Percentiles rank a stretch among this genome's conserved stretches.
Evolutionary conservation across 495 filamentous ascomycete species (phyloP).

Genomic region (Podospora pseudoanserina): DNA sequence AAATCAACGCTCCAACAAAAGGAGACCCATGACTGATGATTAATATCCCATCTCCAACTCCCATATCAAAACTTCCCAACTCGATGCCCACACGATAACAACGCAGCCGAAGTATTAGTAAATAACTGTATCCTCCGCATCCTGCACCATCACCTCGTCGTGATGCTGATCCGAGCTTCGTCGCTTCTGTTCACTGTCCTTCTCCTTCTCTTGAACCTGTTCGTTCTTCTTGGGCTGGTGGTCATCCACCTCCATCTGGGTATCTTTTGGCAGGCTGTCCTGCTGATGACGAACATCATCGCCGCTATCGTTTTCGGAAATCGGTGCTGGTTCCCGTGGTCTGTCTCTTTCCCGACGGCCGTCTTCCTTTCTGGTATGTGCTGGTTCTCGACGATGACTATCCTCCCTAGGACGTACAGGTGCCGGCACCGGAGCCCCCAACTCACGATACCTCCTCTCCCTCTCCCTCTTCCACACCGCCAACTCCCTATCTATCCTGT

Average conservation of each 20-base stretch:
- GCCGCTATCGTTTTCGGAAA: slow-evolving; percentile 16
- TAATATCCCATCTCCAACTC: neutral
- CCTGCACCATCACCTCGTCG: slow-evolving; percentile 67
- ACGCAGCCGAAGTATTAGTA: slow-evolving; percentile 52
- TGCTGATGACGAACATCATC: slow-evolving; percentile 19
- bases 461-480: slow-evolving; percentile 42
- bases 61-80: neutral
- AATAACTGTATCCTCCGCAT: slow-evolving; percentile 80
- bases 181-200: neutral
- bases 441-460: slow-evolving; percentile 27
- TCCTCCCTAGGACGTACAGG: neutral
- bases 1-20: neutral
- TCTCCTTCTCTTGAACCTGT: neutral
- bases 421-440: slow-evolving; percentile 24
- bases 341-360: neutral
- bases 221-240: slow-evolving; percentile 21
- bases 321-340: neutral
- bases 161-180: slow-evolving; percentile 35
- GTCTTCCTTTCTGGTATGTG: neutral
- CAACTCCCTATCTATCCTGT: slow-evolving; percentile 43
- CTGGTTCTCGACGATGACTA: too few relatives aligned
- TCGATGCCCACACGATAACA: neutral
- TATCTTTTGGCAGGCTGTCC: slow-evolving; percentile 14
- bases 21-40: neutral
- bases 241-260: slow-evolving; percentile 8